phyloP scores from a whole-genome alignment of 179 eudicot genomes.

The Heliamphora pulchella region DNA sequence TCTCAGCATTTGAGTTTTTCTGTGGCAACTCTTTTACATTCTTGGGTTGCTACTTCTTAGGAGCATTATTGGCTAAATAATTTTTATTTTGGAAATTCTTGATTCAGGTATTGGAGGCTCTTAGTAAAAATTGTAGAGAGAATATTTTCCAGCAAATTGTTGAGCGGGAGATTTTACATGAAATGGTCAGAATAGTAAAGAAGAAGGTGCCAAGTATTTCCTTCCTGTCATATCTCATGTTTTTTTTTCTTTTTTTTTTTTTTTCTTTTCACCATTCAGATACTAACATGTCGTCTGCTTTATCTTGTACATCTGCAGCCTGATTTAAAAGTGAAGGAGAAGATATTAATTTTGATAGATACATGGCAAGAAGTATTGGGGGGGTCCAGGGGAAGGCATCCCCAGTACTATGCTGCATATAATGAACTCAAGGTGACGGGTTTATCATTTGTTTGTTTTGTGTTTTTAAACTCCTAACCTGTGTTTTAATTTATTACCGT shows the following conservation, averaged over 20 bases:
- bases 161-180: conserved; percentile 90
- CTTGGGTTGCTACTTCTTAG: background rate
- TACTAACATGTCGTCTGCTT: background rate
- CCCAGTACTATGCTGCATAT: conserved; percentile 77
- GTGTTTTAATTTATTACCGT: background rate
- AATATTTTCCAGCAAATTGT: conserved; percentile 63
- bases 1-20: background rate
- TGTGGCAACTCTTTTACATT: conserved; percentile 3
- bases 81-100: conserved; percentile 13
- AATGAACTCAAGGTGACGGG: conserved; percentile 77
- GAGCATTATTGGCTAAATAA: background rate
- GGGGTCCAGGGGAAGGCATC: conserved; percentile 67
- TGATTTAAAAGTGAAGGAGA: conserved; percentile 78
- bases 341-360: conserved; percentile 69
- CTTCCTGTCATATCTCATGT: conserved; percentile 1
- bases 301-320: conserved; percentile 51
- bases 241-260: background rate
- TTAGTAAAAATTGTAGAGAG: conserved; percentile 90
- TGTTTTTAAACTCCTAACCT: background rate
- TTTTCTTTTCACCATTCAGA: background rate
- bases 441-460: conserved; percentile 1
- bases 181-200: conserved; percentile 91
- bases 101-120: conserved; percentile 76
- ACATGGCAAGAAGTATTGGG: conserved; percentile 97
- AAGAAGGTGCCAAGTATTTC: conserved; percentile 52